Base-by-base conservation (phyloP, 257 asterid species). In the Leonotis leonurus region DNA sequence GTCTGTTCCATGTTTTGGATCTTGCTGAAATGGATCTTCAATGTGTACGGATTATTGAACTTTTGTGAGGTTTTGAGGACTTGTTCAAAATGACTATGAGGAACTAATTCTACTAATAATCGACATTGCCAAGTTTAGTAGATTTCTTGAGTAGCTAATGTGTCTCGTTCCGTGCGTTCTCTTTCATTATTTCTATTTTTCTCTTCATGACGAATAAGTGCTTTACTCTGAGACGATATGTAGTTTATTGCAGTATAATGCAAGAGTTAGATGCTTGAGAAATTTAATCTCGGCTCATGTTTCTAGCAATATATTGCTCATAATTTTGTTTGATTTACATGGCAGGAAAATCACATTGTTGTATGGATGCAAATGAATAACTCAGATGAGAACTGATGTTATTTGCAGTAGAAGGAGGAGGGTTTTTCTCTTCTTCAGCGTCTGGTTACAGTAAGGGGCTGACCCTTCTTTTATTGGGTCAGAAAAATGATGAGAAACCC, bases 341-440 rank as follows among this genome's bases (percentile, higher is more conserved):
- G n/a, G n/a, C n/a, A n/a, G n/a, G n/a, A n/a, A n/a, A 29, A 59
- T 41, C 14, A n/a, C n/a, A n/a, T n/a, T n/a, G n/a, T n/a, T n/a
- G n/a, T n/a, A n/a, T n/a, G 56, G 70, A 53, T 62, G 74, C 60
- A 68, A 60, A 54, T 66, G 70, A 68, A 58, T 46, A 68, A 52
- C 65, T 71, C 89, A 76, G 93, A 93, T 93, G 97, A 77, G 89
- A 75, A 70, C 97, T 75, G 83, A 93, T 93, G 99, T 81, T 93
- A 89, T 82, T 93, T 62, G 96, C 99, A 62, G 93, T 83, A 71
- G 99, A 89, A 85, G 99, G 99, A 77, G 99, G 99, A 72, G 95
- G 97, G 9, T 89, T 93, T 79, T 93, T 93, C 89, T 93, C 97
- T 65, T 81, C 99, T 76, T 93, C 99, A 68, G 99, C 91, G n/a